Percentiles rank a stretch among this genome's conserved stretches.
These are phyloP conservation scores for Ploettnerulaceae sp. DNA, from an alignment of 2,329 filamentous ascomycete species.

Conservation along the genomic window DNA sequence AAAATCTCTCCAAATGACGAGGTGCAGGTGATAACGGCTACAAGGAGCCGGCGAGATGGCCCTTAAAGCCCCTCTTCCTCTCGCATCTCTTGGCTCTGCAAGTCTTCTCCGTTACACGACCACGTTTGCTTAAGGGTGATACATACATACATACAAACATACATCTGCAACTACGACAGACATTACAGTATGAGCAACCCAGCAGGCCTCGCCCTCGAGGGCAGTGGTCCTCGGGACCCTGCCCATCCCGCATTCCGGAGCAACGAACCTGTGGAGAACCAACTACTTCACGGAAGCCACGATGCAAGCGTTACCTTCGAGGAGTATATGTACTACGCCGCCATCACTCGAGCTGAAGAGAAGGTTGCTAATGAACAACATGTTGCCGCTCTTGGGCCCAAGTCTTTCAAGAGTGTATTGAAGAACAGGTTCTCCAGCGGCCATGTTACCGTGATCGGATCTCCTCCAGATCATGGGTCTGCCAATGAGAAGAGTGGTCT, in stretches of 20 bases:
- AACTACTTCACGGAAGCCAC: conserved; percentile 22
- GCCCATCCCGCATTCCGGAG: conserved; percentile 9
- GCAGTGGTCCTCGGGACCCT: conserved; percentile 25
- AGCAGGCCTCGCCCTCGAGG: conserved; percentile 25
- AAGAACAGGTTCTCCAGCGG: conserved; percentile 24
- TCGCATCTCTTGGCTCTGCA: conserved; percentile 1
- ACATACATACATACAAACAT: no score
- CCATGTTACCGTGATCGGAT: conserved; percentile 6
- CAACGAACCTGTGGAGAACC: conserved; percentile 18
- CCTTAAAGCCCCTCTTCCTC: not conserved
- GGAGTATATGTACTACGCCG: conserved; percentile 36
- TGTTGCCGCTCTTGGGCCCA: conserved; percentile 15
- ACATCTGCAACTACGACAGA: not conserved
- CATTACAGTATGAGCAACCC: conserved; percentile 20
- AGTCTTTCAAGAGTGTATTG: conserved; percentile 21
- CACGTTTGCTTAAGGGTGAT: no score
- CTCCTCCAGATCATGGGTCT: conserved; percentile 7
- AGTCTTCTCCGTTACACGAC: not conserved
- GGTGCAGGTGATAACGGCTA: not conserved
- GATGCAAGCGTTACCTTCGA: conserved; percentile 34
- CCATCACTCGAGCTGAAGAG: conserved; percentile 34
- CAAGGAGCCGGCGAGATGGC: not conserved
- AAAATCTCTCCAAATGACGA: no score
- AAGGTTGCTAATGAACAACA: conserved; percentile 23
- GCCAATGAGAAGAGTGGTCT: conserved; percentile 12